Base-by-base conservation (phyloP, 163 green algal genomes). In the Scenedesmus sp. region DNA sequence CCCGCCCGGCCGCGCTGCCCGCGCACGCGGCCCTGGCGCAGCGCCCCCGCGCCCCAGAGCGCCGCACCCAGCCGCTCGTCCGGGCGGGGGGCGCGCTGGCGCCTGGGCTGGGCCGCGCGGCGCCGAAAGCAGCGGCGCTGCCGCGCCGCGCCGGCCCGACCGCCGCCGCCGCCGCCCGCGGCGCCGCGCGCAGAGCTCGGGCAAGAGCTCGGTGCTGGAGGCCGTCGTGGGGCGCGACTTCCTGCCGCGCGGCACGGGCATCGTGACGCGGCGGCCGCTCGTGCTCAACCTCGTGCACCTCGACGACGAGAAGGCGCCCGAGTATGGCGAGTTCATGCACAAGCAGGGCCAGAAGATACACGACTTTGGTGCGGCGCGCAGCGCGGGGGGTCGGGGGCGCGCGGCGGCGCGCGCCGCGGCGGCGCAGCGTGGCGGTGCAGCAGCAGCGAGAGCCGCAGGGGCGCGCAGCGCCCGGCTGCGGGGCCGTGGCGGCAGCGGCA, bases 121-220 rank as follows among this genome's bases (percentile, higher is more conserved):
- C n/a, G n/a, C n/a, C n/a, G n/a, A n/a, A n/a, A n/a, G n/a, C n/a
- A n/a, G n/a, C n/a, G n/a, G n/a, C n/a, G n/a, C n/a, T n/a, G n/a
- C n/a, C n/a, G n/a, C n/a, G n/a, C n/a, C n/a, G n/a, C n/a, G n/a
- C n/a, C n/a, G n/a, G n/a, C n/a, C n/a, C n/a, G n/a, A n/a, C n/a
- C n/a, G n/a, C n/a, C n/a, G n/a, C n/a, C n/a, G n/a, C 26, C 54
- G 3, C 48, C 29, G 28, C 6, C 20, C n/a, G 22, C 45, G 53
- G 5, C 26, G 44, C 34, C 2, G 9, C 29, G 24, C 66, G 77
- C 92, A 98, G 91, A 96, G 89, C 63, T 97, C 91, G n/a, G 95
- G 95, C 54, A 98, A 98, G 84, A 95, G 87, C 56, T 96, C 89
- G 0, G 95, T 98, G 84, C 85, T 98, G 58, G 95, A 98, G 83